Evolutionary conservation across 2,329 filamentous ascomycete genomes (phyloP).

Genomic region (Trichoderma sp.): DNA sequence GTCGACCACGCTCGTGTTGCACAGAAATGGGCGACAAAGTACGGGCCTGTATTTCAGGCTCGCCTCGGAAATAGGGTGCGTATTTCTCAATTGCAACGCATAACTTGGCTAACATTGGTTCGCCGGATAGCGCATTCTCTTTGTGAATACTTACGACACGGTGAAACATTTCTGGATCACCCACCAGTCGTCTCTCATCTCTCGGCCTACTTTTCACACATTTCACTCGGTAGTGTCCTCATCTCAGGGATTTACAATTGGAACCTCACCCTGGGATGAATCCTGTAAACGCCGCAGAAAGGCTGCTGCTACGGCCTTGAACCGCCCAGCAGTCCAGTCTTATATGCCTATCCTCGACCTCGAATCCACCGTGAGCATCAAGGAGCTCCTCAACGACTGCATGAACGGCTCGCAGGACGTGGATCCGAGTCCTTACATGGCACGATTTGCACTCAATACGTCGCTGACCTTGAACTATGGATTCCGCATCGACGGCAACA

Average conservation of each 20-base stretch:
- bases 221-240: constrained; percentile 78
- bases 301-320: constrained; percentile 76
- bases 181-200: constrained; percentile 76
- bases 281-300: constrained; percentile 76
- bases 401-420: constrained; percentile 63
- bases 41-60: constrained; percentile 66
- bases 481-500: constrained; percentile 70
- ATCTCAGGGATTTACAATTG: constrained; percentile 79
- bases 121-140: constrained; percentile 61
- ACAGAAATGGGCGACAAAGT: constrained; percentile 59
- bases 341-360: constrained; percentile 84
- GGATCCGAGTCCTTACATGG: constrained; percentile 72
- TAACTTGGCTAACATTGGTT: not conserved
- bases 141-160: constrained; percentile 75
- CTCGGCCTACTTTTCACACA: constrained; percentile 75
- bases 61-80: constrained; percentile 66
- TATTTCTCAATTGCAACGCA: not conserved
- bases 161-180: constrained; percentile 76
- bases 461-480: constrained; percentile 79
- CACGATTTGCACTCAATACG: constrained; percentile 75
- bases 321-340: constrained; percentile 71
- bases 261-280: constrained; percentile 82
- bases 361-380: constrained; percentile 70
- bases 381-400: constrained; percentile 68
- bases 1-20: constrained; percentile 57